phyloP scores from a whole-genome alignment of 2,329 filamentous ascomycete species.

The Fusarium succisae region DNA sequence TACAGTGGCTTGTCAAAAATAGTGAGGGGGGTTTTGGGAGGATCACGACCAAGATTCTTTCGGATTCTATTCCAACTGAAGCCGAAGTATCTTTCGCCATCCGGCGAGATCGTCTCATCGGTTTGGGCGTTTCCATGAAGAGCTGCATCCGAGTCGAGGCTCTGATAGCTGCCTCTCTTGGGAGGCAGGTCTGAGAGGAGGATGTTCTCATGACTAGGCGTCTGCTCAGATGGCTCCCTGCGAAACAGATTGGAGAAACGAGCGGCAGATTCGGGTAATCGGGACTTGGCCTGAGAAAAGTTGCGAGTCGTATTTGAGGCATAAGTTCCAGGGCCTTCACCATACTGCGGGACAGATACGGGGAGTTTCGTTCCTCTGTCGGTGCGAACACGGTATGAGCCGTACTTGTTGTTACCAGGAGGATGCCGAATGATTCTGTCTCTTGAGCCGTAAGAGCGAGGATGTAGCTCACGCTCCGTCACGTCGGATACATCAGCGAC shows the following conservation, averaged over 20 bases:
- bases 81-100: constrained; percentile 24
- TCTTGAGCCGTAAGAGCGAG: constrained; percentile 34
- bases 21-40: constrained; percentile 34
- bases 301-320: constrained; percentile 38
- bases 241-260: constrained; percentile 43
- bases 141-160: constrained; percentile 43
- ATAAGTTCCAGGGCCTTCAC: constrained; percentile 11
- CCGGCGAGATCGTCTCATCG: not conserved
- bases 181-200: constrained; percentile 37
- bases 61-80: constrained; percentile 43
- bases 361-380: constrained; percentile 34
- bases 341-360: constrained; percentile 37
- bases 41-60: constrained; percentile 35
- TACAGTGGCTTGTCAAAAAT: constrained; percentile 41
- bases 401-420: not conserved
- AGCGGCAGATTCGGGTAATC: constrained; percentile 37
- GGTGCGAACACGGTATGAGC: constrained; percentile 33
- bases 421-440: constrained; percentile 45
- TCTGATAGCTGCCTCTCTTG: constrained; percentile 44
- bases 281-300: constrained; percentile 28
- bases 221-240: constrained; percentile 14
- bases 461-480: constrained; percentile 25
- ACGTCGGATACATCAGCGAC: constrained; percentile 57
- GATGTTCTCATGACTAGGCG: constrained; percentile 8
- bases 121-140: not conserved